Evolutionary conservation across 1,284 basidiomycete species (phyloP).

Genomic region (Microbotryum intermedium): DNA sequence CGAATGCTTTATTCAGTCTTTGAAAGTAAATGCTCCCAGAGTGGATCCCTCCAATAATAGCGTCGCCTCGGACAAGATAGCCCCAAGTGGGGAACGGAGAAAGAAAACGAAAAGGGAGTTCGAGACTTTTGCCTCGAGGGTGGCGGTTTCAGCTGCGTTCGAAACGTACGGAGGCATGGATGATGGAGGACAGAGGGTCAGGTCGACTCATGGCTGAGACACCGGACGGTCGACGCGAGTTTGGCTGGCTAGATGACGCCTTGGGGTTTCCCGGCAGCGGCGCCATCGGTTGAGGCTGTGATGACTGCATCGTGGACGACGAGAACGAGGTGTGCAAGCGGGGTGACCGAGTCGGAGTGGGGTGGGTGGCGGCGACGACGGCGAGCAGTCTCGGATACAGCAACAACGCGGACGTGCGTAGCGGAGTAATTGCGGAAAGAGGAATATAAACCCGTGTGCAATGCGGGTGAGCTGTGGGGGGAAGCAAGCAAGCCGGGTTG

Average conservation of each 20-base stretch:
- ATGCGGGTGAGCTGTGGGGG: too few relatives aligned
- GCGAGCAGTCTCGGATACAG: too few relatives aligned
- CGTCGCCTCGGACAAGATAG: neutral
- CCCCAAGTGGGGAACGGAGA: neutral
- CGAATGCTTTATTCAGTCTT: too few relatives aligned
- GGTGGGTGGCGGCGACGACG: too few relatives aligned
- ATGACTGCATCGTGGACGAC: too few relatives aligned
- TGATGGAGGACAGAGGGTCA: constrained; percentile 23
- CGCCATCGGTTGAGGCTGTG: neutral
- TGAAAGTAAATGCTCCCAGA: neutral
- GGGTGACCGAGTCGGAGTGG: too few relatives aligned
- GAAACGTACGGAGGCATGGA: constrained; percentile 14
- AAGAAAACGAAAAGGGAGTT: neutral
- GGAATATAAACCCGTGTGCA: too few relatives aligned
- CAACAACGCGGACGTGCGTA: too few relatives aligned
- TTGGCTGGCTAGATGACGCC: neutral
- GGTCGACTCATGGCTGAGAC: constrained; percentile 11
- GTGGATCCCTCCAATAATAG: neutral
- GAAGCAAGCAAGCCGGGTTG: too few relatives aligned
- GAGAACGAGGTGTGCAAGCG: too few relatives aligned
- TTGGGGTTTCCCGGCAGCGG: constrained; percentile 19
- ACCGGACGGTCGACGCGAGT: constrained; percentile 14
- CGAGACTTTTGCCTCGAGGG: neutral
- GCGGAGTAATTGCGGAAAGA: too few relatives aligned
- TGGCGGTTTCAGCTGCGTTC: neutral